phyloP scores from a whole-genome alignment of 352 stramenopile genomes.

The Globisporangium perplexum region DNA sequence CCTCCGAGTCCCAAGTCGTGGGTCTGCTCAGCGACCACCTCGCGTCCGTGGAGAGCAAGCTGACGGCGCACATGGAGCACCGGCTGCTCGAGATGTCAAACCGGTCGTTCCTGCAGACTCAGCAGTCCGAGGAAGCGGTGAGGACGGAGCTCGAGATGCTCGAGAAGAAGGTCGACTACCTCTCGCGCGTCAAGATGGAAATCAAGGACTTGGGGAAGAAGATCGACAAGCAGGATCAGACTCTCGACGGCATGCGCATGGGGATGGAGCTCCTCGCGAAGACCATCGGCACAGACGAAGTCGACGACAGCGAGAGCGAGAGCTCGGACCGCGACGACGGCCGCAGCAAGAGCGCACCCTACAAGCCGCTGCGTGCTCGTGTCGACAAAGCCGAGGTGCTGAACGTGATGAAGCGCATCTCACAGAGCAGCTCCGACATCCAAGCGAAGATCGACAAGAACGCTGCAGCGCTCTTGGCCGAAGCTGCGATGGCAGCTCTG shows the following conservation, averaged over 20 bases:
- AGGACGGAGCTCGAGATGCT: constrained; percentile 43
- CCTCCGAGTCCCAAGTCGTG: constrained; percentile 21
- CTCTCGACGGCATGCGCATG: constrained; percentile 50
- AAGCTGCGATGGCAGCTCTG: not conserved
- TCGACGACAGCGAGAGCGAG: constrained; percentile 37
- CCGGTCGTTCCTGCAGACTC: constrained; percentile 16
- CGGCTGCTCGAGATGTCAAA: constrained; percentile 24
- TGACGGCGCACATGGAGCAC: constrained; percentile 23
- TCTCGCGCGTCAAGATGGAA: constrained; percentile 68
- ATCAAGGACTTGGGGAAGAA: constrained; percentile 55
- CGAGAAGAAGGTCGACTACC: constrained; percentile 67
- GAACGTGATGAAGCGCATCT: constrained; percentile 14
- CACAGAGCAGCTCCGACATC: constrained; percentile 8
- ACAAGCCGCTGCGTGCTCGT: not conserved
- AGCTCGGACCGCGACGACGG: constrained; percentile 8
- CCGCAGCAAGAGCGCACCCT: not conserved
- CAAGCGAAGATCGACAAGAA: constrained; percentile 14
- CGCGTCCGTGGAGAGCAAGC: constrained; percentile 21
- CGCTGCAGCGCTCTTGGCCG: not conserved
- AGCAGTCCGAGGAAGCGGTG: constrained; percentile 43
- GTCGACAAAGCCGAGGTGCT: constrained; percentile 1
- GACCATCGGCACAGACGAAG: constrained; percentile 56
- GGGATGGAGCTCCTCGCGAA: constrained; percentile 57
- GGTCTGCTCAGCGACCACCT: constrained; percentile 19
- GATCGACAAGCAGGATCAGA: constrained; percentile 59